A percentile compares a stretch with the other conserved stretches of the same genome.
phyloP scores from a whole-genome alignment of 495 filamentous ascomycete genomes.

The Xylaria grammica region DNA sequence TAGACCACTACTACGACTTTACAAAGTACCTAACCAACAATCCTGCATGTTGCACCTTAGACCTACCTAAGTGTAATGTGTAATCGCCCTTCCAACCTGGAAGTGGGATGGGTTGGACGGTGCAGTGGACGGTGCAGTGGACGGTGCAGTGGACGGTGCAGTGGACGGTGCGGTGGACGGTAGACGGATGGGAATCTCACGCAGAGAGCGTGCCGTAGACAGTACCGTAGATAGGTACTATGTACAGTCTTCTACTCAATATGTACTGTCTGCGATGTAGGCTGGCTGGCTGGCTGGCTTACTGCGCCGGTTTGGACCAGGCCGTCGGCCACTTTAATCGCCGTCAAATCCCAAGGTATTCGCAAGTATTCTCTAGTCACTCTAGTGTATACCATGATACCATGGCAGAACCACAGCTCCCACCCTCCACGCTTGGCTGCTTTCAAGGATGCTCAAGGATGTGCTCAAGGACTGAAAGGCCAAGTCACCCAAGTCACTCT shows the following conservation, averaged over 20 bases:
- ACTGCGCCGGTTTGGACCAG: not conserved
- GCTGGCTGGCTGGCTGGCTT: too few species aligned
- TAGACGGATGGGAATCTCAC: conserved; percentile 15
- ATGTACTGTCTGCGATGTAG: too few species aligned
- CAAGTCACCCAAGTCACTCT: conserved; percentile 5
- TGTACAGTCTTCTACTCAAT: too few species aligned
- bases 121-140: too few species aligned
- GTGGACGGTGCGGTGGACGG: too few species aligned
- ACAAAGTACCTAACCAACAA: not conserved
- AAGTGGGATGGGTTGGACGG: too few species aligned
- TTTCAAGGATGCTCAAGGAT: not conserved
- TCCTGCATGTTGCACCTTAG: not conserved
- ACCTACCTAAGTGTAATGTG: too few species aligned
- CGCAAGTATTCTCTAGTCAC: conserved; percentile 18
- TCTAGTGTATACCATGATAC: too few species aligned
- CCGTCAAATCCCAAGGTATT: conserved; percentile 15
- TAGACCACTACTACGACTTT: not conserved
- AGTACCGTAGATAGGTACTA: too few species aligned
- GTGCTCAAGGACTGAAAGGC: conserved; percentile 7
- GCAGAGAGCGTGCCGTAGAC: too few species aligned
- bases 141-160: too few species aligned
- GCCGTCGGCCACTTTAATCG: conserved; percentile 11
- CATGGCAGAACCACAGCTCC: too few species aligned
- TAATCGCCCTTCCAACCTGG: conserved; percentile 3
- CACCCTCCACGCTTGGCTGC: conserved; percentile 12